Conservation (phyloP, 306 rosid genomes). For the Gillenia trifoliata region DNA sequence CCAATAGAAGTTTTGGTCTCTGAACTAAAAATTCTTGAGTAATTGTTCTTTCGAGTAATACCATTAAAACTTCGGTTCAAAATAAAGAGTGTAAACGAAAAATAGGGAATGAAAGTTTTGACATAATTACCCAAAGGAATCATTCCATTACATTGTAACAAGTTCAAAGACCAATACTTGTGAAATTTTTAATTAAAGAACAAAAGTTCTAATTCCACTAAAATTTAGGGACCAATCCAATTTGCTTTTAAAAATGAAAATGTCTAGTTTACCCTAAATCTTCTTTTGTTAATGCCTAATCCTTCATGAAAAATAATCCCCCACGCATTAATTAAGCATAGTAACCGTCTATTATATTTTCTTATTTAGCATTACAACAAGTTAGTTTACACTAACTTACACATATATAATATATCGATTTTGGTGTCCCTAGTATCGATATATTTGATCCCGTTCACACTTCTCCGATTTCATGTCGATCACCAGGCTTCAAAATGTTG, state of each 20-base stretch:
- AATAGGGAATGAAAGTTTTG: too few species aligned
- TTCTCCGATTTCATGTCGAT: slow-evolving; percentile 24
- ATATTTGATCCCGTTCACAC: slow-evolving; percentile 21
- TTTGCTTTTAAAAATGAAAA: too few species aligned
- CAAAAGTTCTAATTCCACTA: neutral
- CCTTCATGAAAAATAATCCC: neutral
- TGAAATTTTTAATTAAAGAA: too few species aligned
- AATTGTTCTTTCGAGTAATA: too few species aligned
- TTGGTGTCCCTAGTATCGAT: neutral
- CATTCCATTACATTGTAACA: neutral
- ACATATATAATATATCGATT: neutral
- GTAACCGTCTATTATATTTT: neutral
- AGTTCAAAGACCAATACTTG: neutral
- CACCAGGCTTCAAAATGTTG: slow-evolving; percentile 45
- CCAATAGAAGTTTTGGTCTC: too few species aligned
- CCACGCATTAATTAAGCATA: neutral
- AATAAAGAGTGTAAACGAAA: too few species aligned
- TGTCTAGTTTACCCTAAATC: neutral
- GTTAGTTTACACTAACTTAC: neutral
- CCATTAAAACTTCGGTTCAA: too few species aligned
- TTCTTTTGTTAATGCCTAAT: neutral
- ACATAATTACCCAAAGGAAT: neutral
- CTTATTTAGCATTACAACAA: neutral
- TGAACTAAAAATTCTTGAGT: too few species aligned
- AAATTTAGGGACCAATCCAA: neutral